A percentile compares a stretch with the other conserved stretches of the same genome.
These are phyloP conservation scores for Trichoderma sp. DNA, from an alignment of 2,329 filamentous ascomycete species.

Conservation along the genomic window DNA sequence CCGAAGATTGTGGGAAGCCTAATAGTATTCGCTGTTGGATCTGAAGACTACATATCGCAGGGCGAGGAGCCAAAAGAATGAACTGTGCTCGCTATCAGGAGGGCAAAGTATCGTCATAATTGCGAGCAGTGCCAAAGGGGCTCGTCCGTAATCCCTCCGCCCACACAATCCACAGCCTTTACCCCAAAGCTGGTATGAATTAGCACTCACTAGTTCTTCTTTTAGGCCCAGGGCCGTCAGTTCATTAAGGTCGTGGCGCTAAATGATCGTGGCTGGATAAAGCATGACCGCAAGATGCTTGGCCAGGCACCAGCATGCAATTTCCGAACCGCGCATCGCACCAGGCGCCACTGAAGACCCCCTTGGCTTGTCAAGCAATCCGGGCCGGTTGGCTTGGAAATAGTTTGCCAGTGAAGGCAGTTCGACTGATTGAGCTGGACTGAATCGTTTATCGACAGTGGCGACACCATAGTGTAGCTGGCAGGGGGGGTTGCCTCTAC, in stretches of 20 bases:
- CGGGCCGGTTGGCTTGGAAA: background rate
- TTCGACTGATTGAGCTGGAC: background rate
- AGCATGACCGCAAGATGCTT: slow-evolving; percentile 4
- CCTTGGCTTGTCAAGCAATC: background rate
- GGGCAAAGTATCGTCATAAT: no score
- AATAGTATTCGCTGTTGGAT: no score
- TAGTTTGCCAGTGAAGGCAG: background rate
- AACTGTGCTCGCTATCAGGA: no score
- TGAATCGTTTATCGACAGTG: slow-evolving; percentile 2
- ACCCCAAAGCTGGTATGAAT: background rate
- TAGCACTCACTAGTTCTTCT: background rate
- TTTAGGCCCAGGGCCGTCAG: background rate
- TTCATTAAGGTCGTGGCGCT: background rate
- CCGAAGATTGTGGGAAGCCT: no score
- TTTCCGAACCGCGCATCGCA: slow-evolving; percentile 5
- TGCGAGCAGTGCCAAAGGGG: no score
- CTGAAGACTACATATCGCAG: no score
- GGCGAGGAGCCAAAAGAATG: background rate
- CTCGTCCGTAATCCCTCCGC: background rate
- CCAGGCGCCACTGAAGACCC: background rate
- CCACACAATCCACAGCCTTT: background rate
- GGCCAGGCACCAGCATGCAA: slow-evolving; percentile 1
- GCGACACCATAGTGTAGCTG: background rate
- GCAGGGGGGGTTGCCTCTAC: background rate
- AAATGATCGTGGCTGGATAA: background rate